Evolutionary conservation across 441 rosid genomes (phyloP), one percentile per base, ranked within the genome.

Genomic region (Populus hybrid): DNA sequence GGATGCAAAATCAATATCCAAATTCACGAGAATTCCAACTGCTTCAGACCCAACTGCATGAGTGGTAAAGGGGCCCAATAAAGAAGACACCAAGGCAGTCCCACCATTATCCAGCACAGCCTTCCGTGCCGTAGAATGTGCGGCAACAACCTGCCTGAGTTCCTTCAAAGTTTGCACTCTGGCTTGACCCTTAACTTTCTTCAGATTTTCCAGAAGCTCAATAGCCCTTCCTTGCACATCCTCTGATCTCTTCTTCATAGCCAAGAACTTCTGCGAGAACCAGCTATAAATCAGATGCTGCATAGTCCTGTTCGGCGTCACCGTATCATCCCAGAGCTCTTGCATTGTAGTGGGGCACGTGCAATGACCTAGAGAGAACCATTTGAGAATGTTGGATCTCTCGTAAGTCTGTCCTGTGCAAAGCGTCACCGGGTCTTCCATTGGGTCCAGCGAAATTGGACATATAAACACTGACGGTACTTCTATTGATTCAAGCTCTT

Each of bases 291-390:
- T 95, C 75, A 95, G 82, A 78, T 93, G 97, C 80, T 90, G 88
- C 12, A 95, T 89, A 28, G 98, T 95, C 69, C 79, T 90, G 67
- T 95, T 95, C 2, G 99, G 98, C 21, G 95, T 95, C 14, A 95
- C 84, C 0, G 93, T 76, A 65, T 91, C 89, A 72, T 95, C 99
- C 99, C 99, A 95, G 18, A 95, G 93, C 88, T 91, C 99, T 40
- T 95, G 99, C 99, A 95, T 95, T 66, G 98, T 95, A 3, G 99
- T 93, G 57, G 99, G 99, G 82, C 99, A 95, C 78, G 93, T 92
- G 77, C 81, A 87, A 78, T 87, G 95, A 20, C 98, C 95, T 28
- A 93, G 75, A 71, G 85, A 84, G 76, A 94, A 88, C 99, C 99
- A 94, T 84, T 85, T 94, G 66, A 90, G 87, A 78, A 94, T 94